Percentiles rank a stretch among this genome's conserved stretches.
Conservation (phyloP, 208 protist genomes). For the Porcisia hertigi region DNA sequence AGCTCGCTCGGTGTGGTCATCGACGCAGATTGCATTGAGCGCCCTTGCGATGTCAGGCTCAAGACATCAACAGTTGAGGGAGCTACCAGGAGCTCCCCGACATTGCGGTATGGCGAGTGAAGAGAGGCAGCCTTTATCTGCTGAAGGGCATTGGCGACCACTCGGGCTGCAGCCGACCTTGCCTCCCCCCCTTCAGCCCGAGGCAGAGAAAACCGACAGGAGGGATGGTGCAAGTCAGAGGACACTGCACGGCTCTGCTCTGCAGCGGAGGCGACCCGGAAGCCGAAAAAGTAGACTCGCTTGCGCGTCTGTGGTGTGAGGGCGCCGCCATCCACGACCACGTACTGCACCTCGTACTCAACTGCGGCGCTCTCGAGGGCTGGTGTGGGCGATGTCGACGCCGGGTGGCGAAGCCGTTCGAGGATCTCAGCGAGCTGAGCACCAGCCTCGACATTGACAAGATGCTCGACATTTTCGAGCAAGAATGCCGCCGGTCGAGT, state of each 20-base stretch:
- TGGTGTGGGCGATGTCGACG: neutral
- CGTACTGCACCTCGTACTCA: conserved; percentile 36
- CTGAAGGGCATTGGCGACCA: conserved; percentile 16
- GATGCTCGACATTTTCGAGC: conserved; percentile 85
- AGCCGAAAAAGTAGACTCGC: conserved; percentile 70
- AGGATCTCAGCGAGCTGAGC: conserved; percentile 50
- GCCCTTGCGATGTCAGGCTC: neutral
- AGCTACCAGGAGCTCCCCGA: conserved; percentile 19
- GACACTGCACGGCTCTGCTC: neutral
- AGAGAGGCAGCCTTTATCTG: conserved; percentile 2
- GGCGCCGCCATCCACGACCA: conserved; percentile 53
- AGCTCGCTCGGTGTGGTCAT: neutral
- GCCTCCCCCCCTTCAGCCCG: neutral
- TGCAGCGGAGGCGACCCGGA: conserved; percentile 17
- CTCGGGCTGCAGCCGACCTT: conserved; percentile 1
- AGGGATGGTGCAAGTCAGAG: neutral
- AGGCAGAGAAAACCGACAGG: neutral
- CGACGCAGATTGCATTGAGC: neutral
- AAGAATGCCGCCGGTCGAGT: conserved; percentile 55
- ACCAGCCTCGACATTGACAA: conserved; percentile 56
- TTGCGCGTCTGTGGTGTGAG: conserved; percentile 64
- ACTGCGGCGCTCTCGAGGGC: neutral
- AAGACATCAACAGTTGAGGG: conserved; percentile 1
- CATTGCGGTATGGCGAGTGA: conserved; percentile 12
- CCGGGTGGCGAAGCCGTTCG: conserved; percentile 26